Percentiles rank a stretch among this genome's conserved stretches.
Evolutionary conservation across 768 basidiomycete genomes (phyloP).

Genomic region (Panus rudis): DNA sequence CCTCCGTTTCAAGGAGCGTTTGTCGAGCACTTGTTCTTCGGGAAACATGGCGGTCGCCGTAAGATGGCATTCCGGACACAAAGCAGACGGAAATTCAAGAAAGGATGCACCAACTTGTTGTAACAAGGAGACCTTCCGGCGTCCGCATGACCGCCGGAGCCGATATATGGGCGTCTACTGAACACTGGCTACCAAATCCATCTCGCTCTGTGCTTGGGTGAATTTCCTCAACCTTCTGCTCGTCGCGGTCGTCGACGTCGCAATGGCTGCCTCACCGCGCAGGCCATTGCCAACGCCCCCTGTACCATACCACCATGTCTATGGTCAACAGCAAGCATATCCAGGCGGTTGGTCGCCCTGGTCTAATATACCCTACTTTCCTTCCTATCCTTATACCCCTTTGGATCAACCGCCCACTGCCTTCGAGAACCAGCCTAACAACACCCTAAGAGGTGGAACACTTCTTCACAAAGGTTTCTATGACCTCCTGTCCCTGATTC

Average conservation of each 20-base stretch:
- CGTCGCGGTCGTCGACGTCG: conserved; percentile 9
- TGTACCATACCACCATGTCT: conserved; percentile 2
- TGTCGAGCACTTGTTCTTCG: too few species aligned
- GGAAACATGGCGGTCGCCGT: too few species aligned
- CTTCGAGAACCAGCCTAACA: conserved; percentile 34
- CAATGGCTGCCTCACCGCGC: conserved; percentile 17
- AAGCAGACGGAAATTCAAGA: too few species aligned
- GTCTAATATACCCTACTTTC: conserved; percentile 16
- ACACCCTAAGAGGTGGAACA: conserved; percentile 60
- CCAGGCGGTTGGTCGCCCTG: conserved; percentile 17
- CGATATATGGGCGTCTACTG: too few species aligned
- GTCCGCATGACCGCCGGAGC: too few species aligned
- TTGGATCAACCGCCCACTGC: conserved; percentile 23
- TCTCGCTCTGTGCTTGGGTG: too few species aligned
- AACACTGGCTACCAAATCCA: too few species aligned
- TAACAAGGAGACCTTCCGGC: too few species aligned
- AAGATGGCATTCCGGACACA: too few species aligned
- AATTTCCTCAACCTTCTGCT: conserved; percentile 3
- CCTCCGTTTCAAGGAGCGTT: too few species aligned
- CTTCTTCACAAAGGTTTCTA: conserved; percentile 88
- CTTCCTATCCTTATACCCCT: conserved; percentile 32
- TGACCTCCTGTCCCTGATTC: conserved; percentile 74
- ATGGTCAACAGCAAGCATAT: conserved; percentile 1
- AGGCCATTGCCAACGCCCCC: conserved; percentile 29
- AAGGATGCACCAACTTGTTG: too few species aligned